Evolutionary conservation across 108 stramenopile species (phyloP).

Genomic region (Fistulifera pelliculosa): DNA sequence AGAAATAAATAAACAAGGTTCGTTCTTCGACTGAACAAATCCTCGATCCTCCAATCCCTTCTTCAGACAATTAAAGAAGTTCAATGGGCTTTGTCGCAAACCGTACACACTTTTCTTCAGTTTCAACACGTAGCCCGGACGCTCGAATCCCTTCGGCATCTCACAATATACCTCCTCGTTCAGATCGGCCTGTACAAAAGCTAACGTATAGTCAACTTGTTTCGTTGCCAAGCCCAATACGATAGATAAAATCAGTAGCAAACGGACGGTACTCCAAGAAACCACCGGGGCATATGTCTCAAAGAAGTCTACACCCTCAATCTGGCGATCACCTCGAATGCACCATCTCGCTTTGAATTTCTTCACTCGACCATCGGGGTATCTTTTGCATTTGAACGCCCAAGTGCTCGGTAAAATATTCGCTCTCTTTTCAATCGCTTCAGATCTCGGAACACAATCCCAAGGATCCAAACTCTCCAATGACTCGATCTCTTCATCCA

Average conservation of each 20-base stretch:
- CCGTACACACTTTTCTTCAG: slow-evolving; percentile 28
- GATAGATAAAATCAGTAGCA: slow-evolving; percentile 12
- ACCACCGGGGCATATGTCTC: slow-evolving; percentile 39
- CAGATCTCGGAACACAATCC: background rate
- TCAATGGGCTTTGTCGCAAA: slow-evolving; percentile 11
- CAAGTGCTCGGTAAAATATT: slow-evolving; percentile 16
- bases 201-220: slow-evolving; percentile 15
- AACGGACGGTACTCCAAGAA: slow-evolving; percentile 27
- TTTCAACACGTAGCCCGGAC: slow-evolving; percentile 16
- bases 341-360: slow-evolving; percentile 41
- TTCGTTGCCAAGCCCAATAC: slow-evolving; percentile 11
- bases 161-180: slow-evolving; percentile 14
- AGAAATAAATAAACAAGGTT: slow-evolving; percentile 36
- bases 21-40: slow-evolving; percentile 12
- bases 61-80: slow-evolving; percentile 19
- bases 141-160: slow-evolving; percentile 2
- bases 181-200: slow-evolving; percentile 18
- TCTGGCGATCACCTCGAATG: slow-evolving; percentile 26
- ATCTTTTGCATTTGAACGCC: slow-evolving; percentile 22
- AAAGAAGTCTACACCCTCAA: slow-evolving; percentile 37
- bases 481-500: slow-evolving; percentile 18
- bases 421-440: slow-evolving; percentile 3
- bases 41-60: slow-evolving; percentile 9
- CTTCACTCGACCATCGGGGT: slow-evolving; percentile 16
- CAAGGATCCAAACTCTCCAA: slow-evolving; percentile 11